These are phyloP conservation scores for Tothia fuscella DNA, from an alignment of 2,329 filamentous ascomycete genomes.

Conservation along the genomic window DNA sequence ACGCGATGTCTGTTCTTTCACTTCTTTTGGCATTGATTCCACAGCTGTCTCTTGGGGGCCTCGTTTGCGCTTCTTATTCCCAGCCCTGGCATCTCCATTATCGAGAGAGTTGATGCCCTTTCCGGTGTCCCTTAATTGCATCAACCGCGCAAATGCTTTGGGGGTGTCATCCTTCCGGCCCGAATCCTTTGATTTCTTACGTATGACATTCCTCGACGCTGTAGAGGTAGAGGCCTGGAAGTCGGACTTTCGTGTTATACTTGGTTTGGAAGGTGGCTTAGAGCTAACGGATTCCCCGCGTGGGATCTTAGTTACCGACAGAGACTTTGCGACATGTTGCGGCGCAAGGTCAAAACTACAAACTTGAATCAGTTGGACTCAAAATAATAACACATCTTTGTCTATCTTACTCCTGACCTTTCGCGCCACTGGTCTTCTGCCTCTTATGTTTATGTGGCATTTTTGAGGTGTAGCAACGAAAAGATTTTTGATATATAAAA, in stretches of 20 bases:
- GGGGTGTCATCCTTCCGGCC: constrained; percentile 76
- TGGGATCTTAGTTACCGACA: too few species aligned
- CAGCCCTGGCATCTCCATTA: constrained; percentile 41
- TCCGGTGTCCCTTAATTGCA: constrained; percentile 56
- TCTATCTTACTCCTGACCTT: constrained; percentile 27
- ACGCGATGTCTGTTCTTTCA: constrained; percentile 1
- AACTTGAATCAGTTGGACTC: constrained; percentile 23
- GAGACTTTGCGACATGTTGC: too few species aligned
- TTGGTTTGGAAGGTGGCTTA: too few species aligned
- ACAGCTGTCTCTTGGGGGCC: constrained; percentile 17
- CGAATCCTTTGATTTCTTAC: constrained; percentile 20
- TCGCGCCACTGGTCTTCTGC: constrained; percentile 27
- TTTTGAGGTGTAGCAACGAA: constrained; percentile 15
- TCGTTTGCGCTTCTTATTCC: constrained; percentile 36
- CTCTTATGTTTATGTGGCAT: constrained; percentile 87
- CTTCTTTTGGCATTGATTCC: constrained; percentile 7
- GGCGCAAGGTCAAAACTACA: too few species aligned
- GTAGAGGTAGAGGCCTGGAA: too few species aligned
- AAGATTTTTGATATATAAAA: too few species aligned
- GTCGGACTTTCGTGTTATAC: too few species aligned
- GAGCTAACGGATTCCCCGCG: too few species aligned
- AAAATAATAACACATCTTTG: constrained; percentile 8
- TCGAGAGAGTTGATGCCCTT: constrained; percentile 55
- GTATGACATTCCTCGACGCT: too few species aligned
- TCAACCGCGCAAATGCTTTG: constrained; percentile 73